A percentile compares a stretch with the other conserved stretches of the same genome.
Evolutionary conservation across 164 flowering plant genomes (phyloP).

Genomic region (Hamamelis virginiana): DNA sequence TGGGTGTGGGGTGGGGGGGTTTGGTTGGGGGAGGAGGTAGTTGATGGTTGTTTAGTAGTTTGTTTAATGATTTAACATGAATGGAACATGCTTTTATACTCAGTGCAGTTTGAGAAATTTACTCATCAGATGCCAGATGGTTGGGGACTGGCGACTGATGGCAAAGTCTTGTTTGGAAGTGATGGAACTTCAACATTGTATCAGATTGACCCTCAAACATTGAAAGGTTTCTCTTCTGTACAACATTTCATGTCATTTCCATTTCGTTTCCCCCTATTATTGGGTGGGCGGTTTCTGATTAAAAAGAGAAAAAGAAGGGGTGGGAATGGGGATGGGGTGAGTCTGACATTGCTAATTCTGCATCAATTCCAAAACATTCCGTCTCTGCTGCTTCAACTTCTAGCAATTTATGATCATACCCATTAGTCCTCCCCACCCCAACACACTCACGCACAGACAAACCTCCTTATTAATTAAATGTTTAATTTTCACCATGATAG

Average conservation of each 20-base stretch:
- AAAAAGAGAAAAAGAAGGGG: no score
- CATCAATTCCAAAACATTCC: background rate
- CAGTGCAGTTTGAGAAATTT: constrained; percentile 59
- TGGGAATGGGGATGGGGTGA: background rate
- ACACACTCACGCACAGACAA: no score
- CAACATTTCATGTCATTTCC: background rate
- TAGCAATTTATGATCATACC: background rate
- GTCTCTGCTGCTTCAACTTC: background rate
- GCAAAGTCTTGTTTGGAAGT: constrained; percentile 85
- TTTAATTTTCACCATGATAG: background rate
- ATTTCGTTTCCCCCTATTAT: background rate
- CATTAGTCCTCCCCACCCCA: background rate
- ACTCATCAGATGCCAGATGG: constrained; percentile 90
- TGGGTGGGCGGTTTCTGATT: background rate
- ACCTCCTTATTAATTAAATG: background rate
- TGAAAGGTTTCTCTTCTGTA: constrained; percentile 50
- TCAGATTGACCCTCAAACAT: constrained; percentile 62
- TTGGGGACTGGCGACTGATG: constrained; percentile 99
- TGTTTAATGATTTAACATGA: no score
- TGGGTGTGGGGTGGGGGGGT: no score
- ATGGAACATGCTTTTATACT: constrained; percentile 9
- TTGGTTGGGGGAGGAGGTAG: no score
- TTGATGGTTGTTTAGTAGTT: background rate
- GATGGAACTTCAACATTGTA: constrained; percentile 93
- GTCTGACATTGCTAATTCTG: background rate